phyloP scores from a whole-genome alignment of 2,329 filamentous ascomycete genomes.

The Neonectria magnoliae region DNA sequence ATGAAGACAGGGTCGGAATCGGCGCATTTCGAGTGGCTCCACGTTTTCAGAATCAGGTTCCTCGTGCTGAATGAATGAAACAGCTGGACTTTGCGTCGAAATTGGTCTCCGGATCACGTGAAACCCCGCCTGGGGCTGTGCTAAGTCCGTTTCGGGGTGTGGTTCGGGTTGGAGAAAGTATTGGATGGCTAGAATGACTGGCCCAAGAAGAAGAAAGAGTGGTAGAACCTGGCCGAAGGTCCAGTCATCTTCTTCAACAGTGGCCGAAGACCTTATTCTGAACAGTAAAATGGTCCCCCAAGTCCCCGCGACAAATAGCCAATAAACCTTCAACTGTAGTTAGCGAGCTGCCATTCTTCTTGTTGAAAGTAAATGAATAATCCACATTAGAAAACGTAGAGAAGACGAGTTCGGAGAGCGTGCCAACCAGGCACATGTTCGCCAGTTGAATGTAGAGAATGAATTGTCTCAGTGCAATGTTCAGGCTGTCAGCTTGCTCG shows the following conservation, averaged over 20 bases:
- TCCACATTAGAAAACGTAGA: conserved; percentile 3
- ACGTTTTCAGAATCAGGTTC: too few relatives aligned
- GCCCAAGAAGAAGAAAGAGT: conserved; percentile 8
- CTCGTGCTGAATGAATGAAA: too few relatives aligned
- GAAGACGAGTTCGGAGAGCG: neutral
- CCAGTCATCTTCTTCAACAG: conserved; percentile 12
- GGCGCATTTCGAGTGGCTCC: too few relatives aligned
- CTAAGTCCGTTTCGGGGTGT: neutral
- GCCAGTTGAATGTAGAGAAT: neutral
- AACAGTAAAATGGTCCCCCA: conserved; percentile 5
- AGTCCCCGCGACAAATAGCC: neutral
- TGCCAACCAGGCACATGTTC: neutral
- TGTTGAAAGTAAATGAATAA: neutral
- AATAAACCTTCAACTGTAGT: neutral
- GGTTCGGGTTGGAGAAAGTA: neutral
- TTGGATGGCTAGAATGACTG: neutral
- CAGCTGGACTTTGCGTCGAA: neutral
- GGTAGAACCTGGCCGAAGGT: conserved; percentile 18
- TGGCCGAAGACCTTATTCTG: neutral
- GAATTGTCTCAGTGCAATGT: neutral
- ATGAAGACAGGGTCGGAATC: too few relatives aligned
- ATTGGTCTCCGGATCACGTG: neutral
- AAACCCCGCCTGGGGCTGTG: neutral
- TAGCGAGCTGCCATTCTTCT: too few relatives aligned
- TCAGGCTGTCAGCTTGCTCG: neutral